phyloP scores from a whole-genome alignment of 1,284 basidiomycete species.

The Tylopilus orsonianus region DNA sequence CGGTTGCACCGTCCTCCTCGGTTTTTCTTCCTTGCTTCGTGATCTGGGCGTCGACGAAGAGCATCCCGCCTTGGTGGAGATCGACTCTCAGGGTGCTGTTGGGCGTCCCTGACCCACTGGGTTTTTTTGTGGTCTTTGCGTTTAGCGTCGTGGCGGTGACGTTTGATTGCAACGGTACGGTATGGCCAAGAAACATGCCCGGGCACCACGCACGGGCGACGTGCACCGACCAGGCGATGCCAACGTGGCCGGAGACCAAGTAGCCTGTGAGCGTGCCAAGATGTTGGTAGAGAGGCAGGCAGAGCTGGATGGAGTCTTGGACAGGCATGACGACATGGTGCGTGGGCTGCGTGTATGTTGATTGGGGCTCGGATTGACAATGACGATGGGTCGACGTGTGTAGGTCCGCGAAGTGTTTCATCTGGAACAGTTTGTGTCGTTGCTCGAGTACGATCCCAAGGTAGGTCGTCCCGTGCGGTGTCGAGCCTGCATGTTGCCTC shows the following conservation, averaged over 20 bases:
- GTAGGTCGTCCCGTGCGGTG: slow-evolving; percentile 42
- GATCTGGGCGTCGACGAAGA: background rate
- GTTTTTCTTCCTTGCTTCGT: background rate
- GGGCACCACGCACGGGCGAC: background rate
- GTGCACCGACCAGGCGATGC: slow-evolving; percentile 6
- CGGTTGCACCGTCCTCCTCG: background rate
- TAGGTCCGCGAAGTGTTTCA: slow-evolving; percentile 86
- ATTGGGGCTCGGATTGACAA: background rate
- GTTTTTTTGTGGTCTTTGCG: too few relatives aligned
- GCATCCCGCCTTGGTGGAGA: too few relatives aligned
- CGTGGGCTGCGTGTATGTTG: background rate
- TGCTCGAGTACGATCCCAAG: slow-evolving; percentile 74
- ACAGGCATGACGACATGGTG: slow-evolving; percentile 75
- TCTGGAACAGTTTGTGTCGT: slow-evolving; percentile 73
- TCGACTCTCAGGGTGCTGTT: too few relatives aligned
- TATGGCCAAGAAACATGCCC: slow-evolving; percentile 24
- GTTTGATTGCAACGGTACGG: background rate
- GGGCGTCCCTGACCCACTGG: too few relatives aligned
- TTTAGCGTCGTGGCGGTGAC: slow-evolving; percentile 9
- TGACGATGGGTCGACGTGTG: background rate
- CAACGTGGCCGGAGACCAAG: slow-evolving; percentile 23
- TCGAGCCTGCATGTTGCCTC: background rate
- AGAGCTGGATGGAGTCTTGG: slow-evolving; percentile 58
- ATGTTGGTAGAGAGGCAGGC: slow-evolving; percentile 58
- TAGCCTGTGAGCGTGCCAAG: slow-evolving; percentile 41